These are phyloP conservation scores for Trichophaea hybrida DNA, from an alignment of 2,329 filamentous ascomycete species.

Conservation along the genomic window DNA sequence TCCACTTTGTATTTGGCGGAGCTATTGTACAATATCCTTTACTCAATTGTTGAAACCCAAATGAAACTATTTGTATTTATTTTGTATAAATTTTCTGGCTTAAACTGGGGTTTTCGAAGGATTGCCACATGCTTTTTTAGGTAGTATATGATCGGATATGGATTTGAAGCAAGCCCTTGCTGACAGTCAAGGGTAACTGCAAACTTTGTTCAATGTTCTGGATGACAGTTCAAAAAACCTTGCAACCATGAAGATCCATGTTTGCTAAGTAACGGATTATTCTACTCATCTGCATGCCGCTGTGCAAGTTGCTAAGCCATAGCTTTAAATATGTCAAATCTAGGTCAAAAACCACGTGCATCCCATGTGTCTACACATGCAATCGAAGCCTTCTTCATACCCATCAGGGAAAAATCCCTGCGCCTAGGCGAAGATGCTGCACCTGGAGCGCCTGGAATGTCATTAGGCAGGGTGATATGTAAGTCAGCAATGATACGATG, in stretches of 20 bases:
- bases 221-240: neutral
- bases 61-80: neutral
- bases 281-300: neutral
- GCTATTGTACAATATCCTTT: neutral
- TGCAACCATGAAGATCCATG: neutral
- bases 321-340: neutral
- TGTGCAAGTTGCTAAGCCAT: neutral
- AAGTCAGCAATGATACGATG: too few species aligned
- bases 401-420: too few species aligned
- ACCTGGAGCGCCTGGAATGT: too few species aligned
- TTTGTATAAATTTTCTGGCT: neutral
- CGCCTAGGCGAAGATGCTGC: too few species aligned
- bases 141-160: neutral
- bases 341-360: neutral
- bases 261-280: neutral
- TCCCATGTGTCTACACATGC: neutral
- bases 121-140: neutral
- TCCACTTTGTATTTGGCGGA: neutral
- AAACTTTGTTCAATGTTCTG: neutral
- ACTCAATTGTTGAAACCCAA: neutral
- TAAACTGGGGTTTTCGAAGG: neutral
- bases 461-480: too few species aligned
- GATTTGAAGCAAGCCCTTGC: neutral
- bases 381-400: neutral
- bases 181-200: neutral